phyloP scores from a whole-genome alignment of 2,329 filamentous ascomycete species.

The Aureobasidium namibiae region DNA sequence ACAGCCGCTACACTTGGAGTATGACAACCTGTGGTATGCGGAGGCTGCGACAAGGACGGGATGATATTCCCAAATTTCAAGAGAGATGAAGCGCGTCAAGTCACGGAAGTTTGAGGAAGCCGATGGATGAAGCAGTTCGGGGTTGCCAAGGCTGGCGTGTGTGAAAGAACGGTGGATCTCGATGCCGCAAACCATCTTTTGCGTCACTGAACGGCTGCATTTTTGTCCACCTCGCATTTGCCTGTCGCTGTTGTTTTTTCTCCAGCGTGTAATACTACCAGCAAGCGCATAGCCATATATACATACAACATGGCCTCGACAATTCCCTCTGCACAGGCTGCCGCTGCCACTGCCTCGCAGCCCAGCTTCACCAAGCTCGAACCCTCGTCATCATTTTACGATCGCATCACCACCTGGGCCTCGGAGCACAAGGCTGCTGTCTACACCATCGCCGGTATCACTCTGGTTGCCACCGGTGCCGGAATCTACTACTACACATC shows the following conservation, averaged over 20 bases:
- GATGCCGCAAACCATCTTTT: background rate
- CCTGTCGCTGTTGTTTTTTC: background rate
- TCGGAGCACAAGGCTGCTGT: slow-evolving; percentile 92
- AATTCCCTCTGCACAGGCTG: background rate
- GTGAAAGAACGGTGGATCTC: background rate
- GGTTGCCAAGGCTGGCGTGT: background rate
- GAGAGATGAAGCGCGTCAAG: background rate
- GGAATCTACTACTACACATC: slow-evolving; percentile 87
- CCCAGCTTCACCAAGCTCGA: slow-evolving; percentile 10
- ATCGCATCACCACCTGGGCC: slow-evolving; percentile 83
- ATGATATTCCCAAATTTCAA: background rate
- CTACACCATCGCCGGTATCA: slow-evolving; percentile 92
- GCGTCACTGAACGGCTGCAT: slow-evolving; percentile 1
- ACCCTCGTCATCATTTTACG: slow-evolving; percentile 60
- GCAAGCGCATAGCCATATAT: background rate
- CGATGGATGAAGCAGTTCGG: background rate
- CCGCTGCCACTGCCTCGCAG: too few relatives aligned
- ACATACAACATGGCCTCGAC: slow-evolving; percentile 3
- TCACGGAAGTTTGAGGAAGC: background rate
- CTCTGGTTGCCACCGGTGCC: slow-evolving; percentile 81
- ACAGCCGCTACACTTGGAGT: too few relatives aligned
- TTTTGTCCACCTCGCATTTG: background rate
- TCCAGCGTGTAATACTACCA: slow-evolving; percentile 3
- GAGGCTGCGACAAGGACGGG: background rate
- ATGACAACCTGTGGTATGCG: too few relatives aligned